Evolutionary conservation across 768 basidiomycete genomes (phyloP).

Genomic region (Holtermanniella nyarrowii): DNA sequence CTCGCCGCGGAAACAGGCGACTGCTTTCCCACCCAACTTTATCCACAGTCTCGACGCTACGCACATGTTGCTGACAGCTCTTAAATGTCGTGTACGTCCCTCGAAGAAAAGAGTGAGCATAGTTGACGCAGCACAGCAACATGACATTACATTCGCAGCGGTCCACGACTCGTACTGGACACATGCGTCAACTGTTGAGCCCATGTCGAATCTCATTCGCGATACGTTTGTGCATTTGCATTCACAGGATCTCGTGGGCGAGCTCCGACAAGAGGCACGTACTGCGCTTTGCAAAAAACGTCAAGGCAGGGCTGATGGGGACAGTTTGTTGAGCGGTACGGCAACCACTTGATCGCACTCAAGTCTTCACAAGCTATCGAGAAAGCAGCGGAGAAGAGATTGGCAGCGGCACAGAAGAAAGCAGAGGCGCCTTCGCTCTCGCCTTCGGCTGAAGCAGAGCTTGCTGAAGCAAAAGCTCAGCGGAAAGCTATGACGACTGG

Average conservation of each 20-base stretch:
- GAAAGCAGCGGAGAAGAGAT: constrained; percentile 15
- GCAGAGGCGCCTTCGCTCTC: constrained; percentile 11
- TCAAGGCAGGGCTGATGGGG: neutral
- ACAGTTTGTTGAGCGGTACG: constrained; percentile 69
- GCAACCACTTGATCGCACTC: constrained; percentile 44
- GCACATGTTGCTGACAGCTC: constrained; percentile 94
- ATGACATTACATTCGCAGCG: constrained; percentile 73
- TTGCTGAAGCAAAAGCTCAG: constrained; percentile 6
- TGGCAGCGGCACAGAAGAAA: constrained; percentile 23
- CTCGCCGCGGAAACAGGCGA: constrained; percentile 73
- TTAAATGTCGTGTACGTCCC: constrained; percentile 57
- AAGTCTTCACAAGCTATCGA: constrained; percentile 20
- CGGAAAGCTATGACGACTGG: constrained; percentile 8
- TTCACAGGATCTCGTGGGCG: constrained; percentile 67
- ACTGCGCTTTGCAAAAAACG: neutral
- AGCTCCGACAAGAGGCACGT: constrained; percentile 63
- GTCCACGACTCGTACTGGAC: constrained; percentile 99
- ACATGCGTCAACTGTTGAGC: constrained; percentile 73
- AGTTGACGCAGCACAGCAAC: constrained; percentile 46
- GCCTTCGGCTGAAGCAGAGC: neutral
- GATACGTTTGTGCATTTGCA: constrained; percentile 90
- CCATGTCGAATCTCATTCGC: constrained; percentile 80
- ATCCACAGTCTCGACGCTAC: constrained; percentile 96
- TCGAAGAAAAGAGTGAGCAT: neutral
- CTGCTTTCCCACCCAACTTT: constrained; percentile 98